Conservation (phyloP, 306 rosid species). For the Chamaecrista fasciculata region DNA sequence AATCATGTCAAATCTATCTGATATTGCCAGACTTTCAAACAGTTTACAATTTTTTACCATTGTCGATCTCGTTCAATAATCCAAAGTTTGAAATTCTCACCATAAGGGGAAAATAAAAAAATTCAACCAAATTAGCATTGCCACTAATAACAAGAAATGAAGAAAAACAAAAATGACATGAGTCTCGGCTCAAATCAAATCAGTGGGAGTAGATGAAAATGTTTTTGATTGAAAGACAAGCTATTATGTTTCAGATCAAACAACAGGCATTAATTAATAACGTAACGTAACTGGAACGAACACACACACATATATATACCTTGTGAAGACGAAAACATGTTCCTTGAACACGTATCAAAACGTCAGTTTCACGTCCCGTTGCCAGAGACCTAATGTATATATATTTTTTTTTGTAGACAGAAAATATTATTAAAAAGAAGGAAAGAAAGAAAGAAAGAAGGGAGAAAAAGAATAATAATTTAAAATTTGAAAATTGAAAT, state of each 20-base stretch:
- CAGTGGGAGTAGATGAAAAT: too few relatives aligned
- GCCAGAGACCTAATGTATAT: conserved; percentile 51
- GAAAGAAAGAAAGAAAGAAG: not conserved
- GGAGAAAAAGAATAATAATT: not conserved
- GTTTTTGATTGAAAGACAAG: too few relatives aligned
- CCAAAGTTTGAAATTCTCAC: too few relatives aligned
- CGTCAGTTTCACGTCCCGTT: conserved; percentile 52
- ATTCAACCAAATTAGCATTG: not conserved
- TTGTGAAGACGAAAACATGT: conserved; percentile 76
- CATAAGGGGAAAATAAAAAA: too few relatives aligned
- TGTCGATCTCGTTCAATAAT: conserved; percentile 5
- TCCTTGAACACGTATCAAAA: conserved; percentile 57
- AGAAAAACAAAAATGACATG: too few relatives aligned
- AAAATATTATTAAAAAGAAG: not conserved
- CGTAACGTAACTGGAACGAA: too few relatives aligned
- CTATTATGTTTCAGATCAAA: too few relatives aligned
- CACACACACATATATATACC: too few relatives aligned
- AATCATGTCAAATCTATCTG: conserved; percentile 24
- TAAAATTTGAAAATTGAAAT: not conserved
- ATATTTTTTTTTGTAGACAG: not conserved
- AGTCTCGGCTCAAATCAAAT: too few relatives aligned
- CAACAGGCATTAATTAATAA: not conserved
- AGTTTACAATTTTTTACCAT: not conserved
- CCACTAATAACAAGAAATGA: too few relatives aligned
- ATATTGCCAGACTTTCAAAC: not conserved